A percentile compares a stretch with the other conserved stretches of the same genome.
Conservation (phyloP, 495 filamentous ascomycete genomes). For the Darksidea phi region DNA sequence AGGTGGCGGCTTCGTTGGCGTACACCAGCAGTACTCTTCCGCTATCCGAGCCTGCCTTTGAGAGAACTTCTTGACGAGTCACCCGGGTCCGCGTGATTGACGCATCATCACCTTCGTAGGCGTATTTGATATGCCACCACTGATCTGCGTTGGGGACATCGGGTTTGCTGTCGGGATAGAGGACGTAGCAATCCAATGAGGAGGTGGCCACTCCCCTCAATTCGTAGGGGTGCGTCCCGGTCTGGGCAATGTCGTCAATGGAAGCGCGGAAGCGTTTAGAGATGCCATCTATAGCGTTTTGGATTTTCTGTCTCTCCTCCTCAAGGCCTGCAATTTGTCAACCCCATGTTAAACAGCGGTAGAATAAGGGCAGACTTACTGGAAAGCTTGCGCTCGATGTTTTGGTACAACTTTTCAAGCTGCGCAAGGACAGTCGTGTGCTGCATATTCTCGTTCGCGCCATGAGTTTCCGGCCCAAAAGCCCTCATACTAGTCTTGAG, state of each 20-base stretch:
- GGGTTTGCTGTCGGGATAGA: slow-evolving; percentile 7
- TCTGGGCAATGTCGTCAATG: slow-evolving; percentile 3
- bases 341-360: not conserved
- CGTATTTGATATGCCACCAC: slow-evolving; percentile 34
- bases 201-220: slow-evolving; percentile 29
- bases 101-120: slow-evolving; percentile 7
- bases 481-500: slow-evolving; percentile 31
- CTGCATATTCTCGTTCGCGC: slow-evolving; percentile 15
- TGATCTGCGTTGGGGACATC: not conserved
- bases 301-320: slow-evolving; percentile 51
- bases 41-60: slow-evolving; percentile 25
- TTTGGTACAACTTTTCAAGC: slow-evolving; percentile 33
- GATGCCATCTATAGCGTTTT: slow-evolving; percentile 49
- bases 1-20: slow-evolving; percentile 29
- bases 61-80: slow-evolving; percentile 13
- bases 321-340: slow-evolving; percentile 49
- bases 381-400: slow-evolving; percentile 46
- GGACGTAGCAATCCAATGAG: slow-evolving; percentile 22
- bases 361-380: slow-evolving; percentile 5
- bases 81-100: slow-evolving; percentile 18
- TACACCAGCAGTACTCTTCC: slow-evolving; percentile 31
- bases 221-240: slow-evolving; percentile 1
- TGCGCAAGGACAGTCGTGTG: slow-evolving; percentile 18
- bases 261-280: slow-evolving; percentile 51
- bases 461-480: slow-evolving; percentile 15